phyloP scores from a whole-genome alignment of 2,329 filamentous ascomycete species.

The Ophiocordyceps camponoti-rufipedis region DNA sequence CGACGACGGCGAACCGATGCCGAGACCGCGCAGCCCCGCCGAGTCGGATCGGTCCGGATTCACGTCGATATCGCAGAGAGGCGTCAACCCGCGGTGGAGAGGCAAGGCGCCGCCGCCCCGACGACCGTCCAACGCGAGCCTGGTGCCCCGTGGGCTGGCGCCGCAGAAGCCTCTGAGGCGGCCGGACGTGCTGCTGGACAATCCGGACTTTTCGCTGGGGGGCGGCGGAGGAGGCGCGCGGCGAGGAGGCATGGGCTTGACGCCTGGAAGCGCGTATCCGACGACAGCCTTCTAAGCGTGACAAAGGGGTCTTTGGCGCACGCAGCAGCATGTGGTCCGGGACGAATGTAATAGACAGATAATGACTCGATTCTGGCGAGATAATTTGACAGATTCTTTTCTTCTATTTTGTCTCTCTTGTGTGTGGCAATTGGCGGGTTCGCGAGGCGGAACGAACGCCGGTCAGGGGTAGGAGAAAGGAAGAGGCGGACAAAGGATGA shows the following conservation, averaged over 20 bases:
- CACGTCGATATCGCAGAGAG: slow-evolving; percentile 77
- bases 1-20: slow-evolving; percentile 20
- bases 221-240: slow-evolving; percentile 9
- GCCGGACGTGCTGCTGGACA: slow-evolving; percentile 60
- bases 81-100: slow-evolving; percentile 73
- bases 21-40: slow-evolving; percentile 48
- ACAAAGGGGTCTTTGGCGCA: too few species aligned
- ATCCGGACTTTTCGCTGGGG: slow-evolving; percentile 72
- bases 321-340: too few species aligned
- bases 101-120: background rate
- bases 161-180: slow-evolving; percentile 39
- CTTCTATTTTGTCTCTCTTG: too few species aligned
- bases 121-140: background rate
- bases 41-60: slow-evolving; percentile 71
- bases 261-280: slow-evolving; percentile 36
- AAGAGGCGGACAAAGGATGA: too few species aligned
- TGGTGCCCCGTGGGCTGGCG: slow-evolving; percentile 18
- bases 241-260: slow-evolving; percentile 22
- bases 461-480: too few species aligned
- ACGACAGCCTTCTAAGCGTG: slow-evolving; percentile 2
- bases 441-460: too few species aligned
- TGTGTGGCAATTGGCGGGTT: too few species aligned
- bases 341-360: too few species aligned
- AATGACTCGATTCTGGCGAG: too few species aligned
- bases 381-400: too few species aligned